Evolutionary conservation across 2,329 filamentous ascomycete genomes (phyloP).

Genomic region (Aspergillus thermomutatus): DNA sequence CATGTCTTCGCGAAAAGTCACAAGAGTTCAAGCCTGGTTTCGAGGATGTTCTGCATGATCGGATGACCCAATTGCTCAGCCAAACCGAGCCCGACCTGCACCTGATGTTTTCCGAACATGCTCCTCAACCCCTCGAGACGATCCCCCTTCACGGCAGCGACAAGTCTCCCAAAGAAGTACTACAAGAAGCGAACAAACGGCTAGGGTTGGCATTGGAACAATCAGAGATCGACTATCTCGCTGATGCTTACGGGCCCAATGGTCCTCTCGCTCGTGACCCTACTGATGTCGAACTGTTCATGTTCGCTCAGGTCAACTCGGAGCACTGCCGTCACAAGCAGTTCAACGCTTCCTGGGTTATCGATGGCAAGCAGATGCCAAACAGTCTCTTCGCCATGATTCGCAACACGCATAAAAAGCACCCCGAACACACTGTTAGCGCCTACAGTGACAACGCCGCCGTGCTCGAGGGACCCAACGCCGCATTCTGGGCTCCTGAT

Average conservation of each 20-base stretch:
- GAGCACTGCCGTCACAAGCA: constrained; percentile 89
- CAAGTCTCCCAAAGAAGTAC: constrained; percentile 63
- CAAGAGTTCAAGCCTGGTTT: constrained; percentile 56
- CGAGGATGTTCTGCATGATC: constrained; percentile 72
- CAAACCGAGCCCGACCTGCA: constrained; percentile 65
- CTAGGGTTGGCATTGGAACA: constrained; percentile 83
- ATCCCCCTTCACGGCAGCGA: constrained; percentile 69
- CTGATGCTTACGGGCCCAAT: constrained; percentile 72
- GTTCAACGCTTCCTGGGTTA: constrained; percentile 95
- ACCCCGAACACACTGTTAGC: constrained; percentile 79
- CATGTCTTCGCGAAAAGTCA: constrained; percentile 57
- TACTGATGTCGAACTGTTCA: constrained; percentile 93
- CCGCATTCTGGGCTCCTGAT: constrained; percentile 82
- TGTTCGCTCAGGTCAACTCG: constrained; percentile 99
- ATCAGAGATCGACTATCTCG: constrained; percentile 88
- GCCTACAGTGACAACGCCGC: constrained; percentile 98
- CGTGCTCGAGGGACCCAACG: constrained; percentile 72
- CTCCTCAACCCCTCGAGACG: constrained; percentile 64
- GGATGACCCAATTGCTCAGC: constrained; percentile 88
- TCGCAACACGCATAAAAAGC: constrained; percentile 79
- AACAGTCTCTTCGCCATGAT: constrained; percentile 94
- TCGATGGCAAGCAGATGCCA: constrained; percentile 77
- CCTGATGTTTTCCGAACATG: constrained; percentile 72
- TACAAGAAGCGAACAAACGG: constrained; percentile 79
- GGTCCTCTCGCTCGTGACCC: constrained; percentile 59